These are phyloP conservation scores for Parachlorella kessleri DNA, from an alignment of 139 green algal species.

Conservation along the genomic window DNA sequence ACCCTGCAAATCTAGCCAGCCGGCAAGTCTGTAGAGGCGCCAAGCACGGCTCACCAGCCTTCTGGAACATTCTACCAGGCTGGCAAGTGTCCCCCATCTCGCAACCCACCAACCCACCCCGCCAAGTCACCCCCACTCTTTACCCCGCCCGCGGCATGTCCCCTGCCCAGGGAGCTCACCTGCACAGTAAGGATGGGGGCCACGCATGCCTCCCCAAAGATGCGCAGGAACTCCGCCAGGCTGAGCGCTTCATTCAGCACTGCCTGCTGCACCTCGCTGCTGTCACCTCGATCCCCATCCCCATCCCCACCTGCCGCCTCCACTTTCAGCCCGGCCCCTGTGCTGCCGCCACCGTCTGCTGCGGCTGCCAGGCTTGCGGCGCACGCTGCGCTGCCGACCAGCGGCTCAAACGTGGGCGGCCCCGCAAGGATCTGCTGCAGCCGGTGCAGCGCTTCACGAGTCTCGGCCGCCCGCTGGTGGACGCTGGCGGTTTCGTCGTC, in stretches of 20 bases:
- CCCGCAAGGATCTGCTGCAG: slow-evolving; percentile 18
- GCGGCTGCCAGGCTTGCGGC: too few relatives aligned
- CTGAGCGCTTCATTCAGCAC: slow-evolving; percentile 35
- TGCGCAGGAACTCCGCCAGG: slow-evolving; percentile 50
- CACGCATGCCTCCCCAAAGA: slow-evolving; percentile 48
- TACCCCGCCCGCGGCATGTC: background rate
- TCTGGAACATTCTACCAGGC: too few relatives aligned
- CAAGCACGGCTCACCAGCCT: too few relatives aligned
- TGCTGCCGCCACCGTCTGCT: background rate
- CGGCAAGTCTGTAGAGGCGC: too few relatives aligned
- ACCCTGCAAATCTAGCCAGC: too few relatives aligned
- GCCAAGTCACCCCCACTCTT: too few relatives aligned
- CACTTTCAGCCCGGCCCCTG: background rate
- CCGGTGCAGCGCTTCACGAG: background rate
- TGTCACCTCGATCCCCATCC: too few relatives aligned
- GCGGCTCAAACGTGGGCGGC: background rate
- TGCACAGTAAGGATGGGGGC: slow-evolving; percentile 9
- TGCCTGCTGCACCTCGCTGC: too few relatives aligned
- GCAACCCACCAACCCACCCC: too few relatives aligned
- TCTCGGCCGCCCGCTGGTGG: background rate
- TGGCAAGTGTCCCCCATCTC: too few relatives aligned
- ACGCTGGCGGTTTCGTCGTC: background rate
- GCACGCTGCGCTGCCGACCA: background rate
- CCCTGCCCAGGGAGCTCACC: slow-evolving; percentile 5
- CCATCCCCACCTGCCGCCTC: too few relatives aligned